phyloP scores from a whole-genome alignment of 768 basidiomycete species.

The Exsudoporus frostii region DNA sequence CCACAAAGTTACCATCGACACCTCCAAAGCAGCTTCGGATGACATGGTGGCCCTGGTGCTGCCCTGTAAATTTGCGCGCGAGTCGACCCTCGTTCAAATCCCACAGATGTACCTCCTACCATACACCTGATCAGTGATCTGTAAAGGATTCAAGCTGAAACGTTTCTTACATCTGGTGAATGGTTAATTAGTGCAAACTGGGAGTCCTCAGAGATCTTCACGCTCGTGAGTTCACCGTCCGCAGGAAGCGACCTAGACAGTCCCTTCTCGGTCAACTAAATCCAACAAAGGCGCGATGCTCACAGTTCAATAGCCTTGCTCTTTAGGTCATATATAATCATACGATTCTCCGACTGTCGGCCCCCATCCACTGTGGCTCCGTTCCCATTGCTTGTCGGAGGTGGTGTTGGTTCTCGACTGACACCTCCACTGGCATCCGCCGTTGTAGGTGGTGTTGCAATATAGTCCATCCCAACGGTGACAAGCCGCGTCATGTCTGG shows the following conservation, averaged over 20 bases:
- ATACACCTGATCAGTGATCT: slow-evolving; percentile 9
- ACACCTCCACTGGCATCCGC: slow-evolving; percentile 25
- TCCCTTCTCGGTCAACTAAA: slow-evolving; percentile 6
- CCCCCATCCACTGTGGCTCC: slow-evolving; percentile 32
- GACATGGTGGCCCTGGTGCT: slow-evolving; percentile 78
- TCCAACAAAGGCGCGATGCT: slow-evolving; percentile 31
- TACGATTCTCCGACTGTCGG: slow-evolving; percentile 49
- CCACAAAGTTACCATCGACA: slow-evolving; percentile 79
- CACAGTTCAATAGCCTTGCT: slow-evolving; percentile 69
- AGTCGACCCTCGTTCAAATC: slow-evolving; percentile 68
- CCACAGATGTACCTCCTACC: slow-evolving; percentile 87
- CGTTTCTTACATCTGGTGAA: slow-evolving; percentile 70
- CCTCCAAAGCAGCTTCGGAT: slow-evolving; percentile 96
- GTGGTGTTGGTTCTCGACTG: slow-evolving; percentile 36
- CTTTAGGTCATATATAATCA: slow-evolving; percentile 74
- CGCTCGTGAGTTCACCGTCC: slow-evolving; percentile 83
- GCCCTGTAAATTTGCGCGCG: slow-evolving; percentile 81
- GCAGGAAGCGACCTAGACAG: slow-evolving; percentile 55
- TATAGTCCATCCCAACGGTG: slow-evolving; percentile 70
- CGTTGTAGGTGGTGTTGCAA: slow-evolving; percentile 21
- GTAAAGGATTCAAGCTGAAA: neutral
- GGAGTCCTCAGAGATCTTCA: slow-evolving; percentile 83
- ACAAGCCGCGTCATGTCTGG: slow-evolving; percentile 83
- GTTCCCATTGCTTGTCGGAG: slow-evolving; percentile 33
- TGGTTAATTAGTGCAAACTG: slow-evolving; percentile 84